phyloP scores from a whole-genome alignment of 805 yeast species.

The Candida mattraensis region DNA sequence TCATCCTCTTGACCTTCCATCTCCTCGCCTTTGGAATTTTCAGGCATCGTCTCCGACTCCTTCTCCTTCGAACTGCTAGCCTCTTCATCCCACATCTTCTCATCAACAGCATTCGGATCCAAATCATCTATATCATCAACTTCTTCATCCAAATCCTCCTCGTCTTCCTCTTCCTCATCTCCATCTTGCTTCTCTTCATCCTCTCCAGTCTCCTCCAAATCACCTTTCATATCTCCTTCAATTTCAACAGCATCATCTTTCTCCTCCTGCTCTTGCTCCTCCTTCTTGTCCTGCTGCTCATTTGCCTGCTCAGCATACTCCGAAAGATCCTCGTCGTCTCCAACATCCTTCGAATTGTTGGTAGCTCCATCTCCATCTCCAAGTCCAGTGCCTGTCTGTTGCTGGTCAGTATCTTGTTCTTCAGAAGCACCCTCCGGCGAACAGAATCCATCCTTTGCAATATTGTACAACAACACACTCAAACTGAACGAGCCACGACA shows the following conservation, averaged over 20 bases:
- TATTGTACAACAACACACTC: slow-evolving; percentile 50
- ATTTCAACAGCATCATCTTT: slow-evolving; percentile 90
- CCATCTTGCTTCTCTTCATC: slow-evolving; percentile 50
- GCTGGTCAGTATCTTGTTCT: slow-evolving; percentile 56
- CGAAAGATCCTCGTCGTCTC: slow-evolving; percentile 84
- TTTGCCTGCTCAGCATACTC: slow-evolving; percentile 74
- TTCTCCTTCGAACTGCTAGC: slow-evolving; percentile 76
- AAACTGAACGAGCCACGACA: slow-evolving; percentile 65
- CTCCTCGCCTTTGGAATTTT: slow-evolving; percentile 52
- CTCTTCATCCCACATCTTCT: slow-evolving; percentile 97
- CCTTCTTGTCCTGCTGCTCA: slow-evolving; percentile 47
- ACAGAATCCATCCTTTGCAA: slow-evolving; percentile 86
- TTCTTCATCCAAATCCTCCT: slow-evolving; percentile 83
- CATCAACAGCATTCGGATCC: slow-evolving; percentile 94
- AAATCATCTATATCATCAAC: slow-evolving; percentile 84
- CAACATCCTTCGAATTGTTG: slow-evolving; percentile 79
- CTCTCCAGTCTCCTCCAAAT: slow-evolving; percentile 73
- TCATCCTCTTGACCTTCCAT: slow-evolving; percentile 49
- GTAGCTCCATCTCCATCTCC: slow-evolving; percentile 80
- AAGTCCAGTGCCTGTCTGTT: slow-evolving; percentile 91
- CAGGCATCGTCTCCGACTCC: slow-evolving; percentile 70
- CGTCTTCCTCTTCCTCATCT: slow-evolving; percentile 54
- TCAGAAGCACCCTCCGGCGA: slow-evolving; percentile 79
- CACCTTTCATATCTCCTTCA: slow-evolving; percentile 97
- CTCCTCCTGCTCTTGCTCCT: slow-evolving; percentile 63